These are phyloP conservation scores for Ambrosia trifida DNA, from an alignment of 129 eudicot species.

Conservation along the genomic window DNA sequence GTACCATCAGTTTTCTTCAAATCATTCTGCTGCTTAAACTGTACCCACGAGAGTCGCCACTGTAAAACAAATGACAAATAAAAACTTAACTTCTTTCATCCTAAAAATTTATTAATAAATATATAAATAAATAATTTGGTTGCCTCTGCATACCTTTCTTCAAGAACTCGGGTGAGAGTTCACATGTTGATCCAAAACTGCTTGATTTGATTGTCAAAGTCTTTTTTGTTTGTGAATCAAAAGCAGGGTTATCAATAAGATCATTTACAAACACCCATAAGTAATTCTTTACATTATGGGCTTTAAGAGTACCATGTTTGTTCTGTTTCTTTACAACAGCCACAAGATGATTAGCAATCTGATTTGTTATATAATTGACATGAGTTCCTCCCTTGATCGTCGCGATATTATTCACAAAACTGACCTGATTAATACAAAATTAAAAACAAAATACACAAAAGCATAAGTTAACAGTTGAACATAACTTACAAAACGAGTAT, in stretches of 20 bases:
- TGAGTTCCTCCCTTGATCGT: slow-evolving; percentile 97
- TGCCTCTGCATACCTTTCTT: slow-evolving; percentile 62
- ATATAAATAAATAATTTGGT: neutral
- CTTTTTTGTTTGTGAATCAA: slow-evolving; percentile 97
- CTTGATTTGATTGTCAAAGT: slow-evolving; percentile 74
- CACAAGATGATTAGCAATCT: slow-evolving; percentile 62
- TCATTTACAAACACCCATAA: slow-evolving; percentile 96
- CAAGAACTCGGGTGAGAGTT: slow-evolving; percentile 62
- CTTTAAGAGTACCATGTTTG: slow-evolving; percentile 53
- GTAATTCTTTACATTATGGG: slow-evolving; percentile 76
- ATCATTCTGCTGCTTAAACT: slow-evolving; percentile 67
- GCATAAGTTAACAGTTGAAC: neutral
- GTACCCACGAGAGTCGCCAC: slow-evolving; percentile 75
- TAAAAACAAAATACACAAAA: neutral
- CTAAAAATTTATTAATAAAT: neutral
- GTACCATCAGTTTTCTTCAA: slow-evolving; percentile 92
- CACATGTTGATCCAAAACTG: slow-evolving; percentile 90
- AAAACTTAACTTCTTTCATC: neutral
- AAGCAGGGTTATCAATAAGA: slow-evolving; percentile 97
- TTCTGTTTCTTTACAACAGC: slow-evolving; percentile 56
- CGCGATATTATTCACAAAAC: slow-evolving; percentile 84
- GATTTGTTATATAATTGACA: slow-evolving; percentile 82
- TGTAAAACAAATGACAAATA: slow-evolving; percentile 29
- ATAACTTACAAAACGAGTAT: neutral
- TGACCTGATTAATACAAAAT: slow-evolving; percentile 57